Conservation (phyloP, 1,284 basidiomycete genomes). For the Trametes pubescens region DNA sequence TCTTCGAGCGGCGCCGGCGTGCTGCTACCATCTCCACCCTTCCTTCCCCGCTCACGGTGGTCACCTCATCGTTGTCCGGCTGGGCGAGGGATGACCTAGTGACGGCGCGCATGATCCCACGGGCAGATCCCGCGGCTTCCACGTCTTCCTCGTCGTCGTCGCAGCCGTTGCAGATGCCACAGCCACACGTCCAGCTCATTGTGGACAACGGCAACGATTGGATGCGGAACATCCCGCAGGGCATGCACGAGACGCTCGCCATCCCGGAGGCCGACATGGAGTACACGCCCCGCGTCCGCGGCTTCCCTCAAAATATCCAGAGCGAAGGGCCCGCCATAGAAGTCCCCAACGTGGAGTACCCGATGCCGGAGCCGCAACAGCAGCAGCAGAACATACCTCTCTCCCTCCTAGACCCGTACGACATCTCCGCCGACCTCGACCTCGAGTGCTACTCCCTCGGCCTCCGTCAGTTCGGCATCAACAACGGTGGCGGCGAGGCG, state of each 20-base stretch:
- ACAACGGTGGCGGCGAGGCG: conserved; percentile 12
- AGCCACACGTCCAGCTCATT: conserved; percentile 2
- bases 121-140: neutral
- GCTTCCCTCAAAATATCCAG: conserved; percentile 32
- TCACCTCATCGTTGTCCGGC: conserved; percentile 44
- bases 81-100: conserved; percentile 40
- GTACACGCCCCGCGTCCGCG: conserved; percentile 33
- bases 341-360: conserved; percentile 3
- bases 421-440: conserved; percentile 31
- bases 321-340: conserved; percentile 5
- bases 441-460: conserved; percentile 36
- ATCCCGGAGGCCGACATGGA: conserved; percentile 33
- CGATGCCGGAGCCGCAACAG: conserved; percentile 11
- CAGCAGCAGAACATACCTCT: neutral
- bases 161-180: neutral
- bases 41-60: conserved; percentile 41
- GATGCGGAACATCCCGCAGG: conserved; percentile 11
- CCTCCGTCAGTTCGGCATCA: conserved; percentile 33
- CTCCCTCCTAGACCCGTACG: conserved; percentile 20
- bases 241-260: conserved; percentile 8
- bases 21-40: conserved; percentile 35
- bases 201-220: conserved; percentile 14
- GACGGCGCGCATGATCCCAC: conserved; percentile 22
- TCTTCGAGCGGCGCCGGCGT: conserved; percentile 36
- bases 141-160: conserved; percentile 2